These are phyloP conservation scores for Papiliotrema nemorosa DNA, from an alignment of 1,284 basidiomycete species.

Conservation along the genomic window DNA sequence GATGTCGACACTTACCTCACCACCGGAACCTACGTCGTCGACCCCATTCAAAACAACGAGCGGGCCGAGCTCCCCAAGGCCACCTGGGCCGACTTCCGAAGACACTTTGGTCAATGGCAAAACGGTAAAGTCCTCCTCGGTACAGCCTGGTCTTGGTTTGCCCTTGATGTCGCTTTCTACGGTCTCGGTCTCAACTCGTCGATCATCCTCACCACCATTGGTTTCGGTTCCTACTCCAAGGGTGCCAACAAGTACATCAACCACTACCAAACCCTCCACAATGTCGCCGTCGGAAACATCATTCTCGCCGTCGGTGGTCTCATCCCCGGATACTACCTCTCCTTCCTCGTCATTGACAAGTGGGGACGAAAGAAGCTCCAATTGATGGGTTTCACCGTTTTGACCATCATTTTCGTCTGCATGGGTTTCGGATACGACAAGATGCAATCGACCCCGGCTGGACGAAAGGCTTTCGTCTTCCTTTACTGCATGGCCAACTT, in stretches of 20 bases:
- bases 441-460: conserved; percentile 56
- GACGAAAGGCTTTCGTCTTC: conserved; percentile 57
- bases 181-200: conserved; percentile 73
- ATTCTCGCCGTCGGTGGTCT: conserved; percentile 62
- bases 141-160: conserved; percentile 63
- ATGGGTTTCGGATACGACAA: conserved; percentile 68
- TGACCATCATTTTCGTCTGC: conserved; percentile 48
- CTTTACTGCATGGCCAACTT: conserved; percentile 53
- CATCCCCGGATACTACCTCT: conserved; percentile 52
- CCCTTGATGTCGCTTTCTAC: conserved; percentile 70
- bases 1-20: conserved; percentile 64
- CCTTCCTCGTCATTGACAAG: conserved; percentile 45
- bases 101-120: conserved; percentile 52
- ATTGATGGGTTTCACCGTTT: conserved; percentile 68
- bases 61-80: conserved; percentile 65
- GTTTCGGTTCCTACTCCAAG: conserved; percentile 50
- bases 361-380: conserved; percentile 53
- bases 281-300: conserved; percentile 54
- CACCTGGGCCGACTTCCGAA: conserved; percentile 60
- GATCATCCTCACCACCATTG: conserved; percentile 57
- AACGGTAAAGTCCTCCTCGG: conserved; percentile 54
- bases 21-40: conserved; percentile 54
- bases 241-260: conserved; percentile 43
- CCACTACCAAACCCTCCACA: conserved; percentile 48
- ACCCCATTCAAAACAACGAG: conserved; percentile 59